phyloP scores from a whole-genome alignment of 441 rosid genomes.

The California macrophylla region DNA sequence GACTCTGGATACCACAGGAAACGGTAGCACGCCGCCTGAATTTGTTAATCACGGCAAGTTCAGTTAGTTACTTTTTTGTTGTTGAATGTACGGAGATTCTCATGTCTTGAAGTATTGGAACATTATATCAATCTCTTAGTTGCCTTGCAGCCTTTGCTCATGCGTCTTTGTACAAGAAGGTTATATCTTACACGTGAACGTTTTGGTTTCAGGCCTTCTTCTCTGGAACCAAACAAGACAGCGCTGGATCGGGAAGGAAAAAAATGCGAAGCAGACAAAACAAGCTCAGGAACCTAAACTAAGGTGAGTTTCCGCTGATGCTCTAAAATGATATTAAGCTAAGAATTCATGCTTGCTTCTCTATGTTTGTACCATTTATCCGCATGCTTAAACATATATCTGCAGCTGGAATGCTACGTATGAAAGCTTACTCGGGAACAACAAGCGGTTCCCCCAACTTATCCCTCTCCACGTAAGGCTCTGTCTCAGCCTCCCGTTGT shows the following conservation, averaged over 20 bases:
- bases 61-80: constrained; percentile 10
- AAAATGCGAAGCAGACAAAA: constrained; percentile 20
- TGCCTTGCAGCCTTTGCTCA: too few relatives aligned
- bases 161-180: too few relatives aligned
- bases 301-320: constrained; percentile 38
- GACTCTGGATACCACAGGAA: constrained; percentile 37
- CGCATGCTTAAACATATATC: constrained; percentile 23
- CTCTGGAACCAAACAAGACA: constrained; percentile 62
- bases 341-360: too few relatives aligned
- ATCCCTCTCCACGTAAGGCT: constrained; percentile 53
- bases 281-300: constrained; percentile 35
- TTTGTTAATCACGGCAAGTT: constrained; percentile 75
- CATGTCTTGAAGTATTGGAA: too few relatives aligned
- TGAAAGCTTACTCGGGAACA: constrained; percentile 55
- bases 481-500: not conserved
- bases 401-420: constrained; percentile 59
- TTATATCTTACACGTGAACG: not conserved
- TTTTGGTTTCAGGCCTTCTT: constrained; percentile 43
- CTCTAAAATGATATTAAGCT: not conserved
- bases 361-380: too few relatives aligned
- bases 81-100: too few relatives aligned
- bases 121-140: too few relatives aligned
- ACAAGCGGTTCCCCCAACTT: constrained; percentile 49
- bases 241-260: constrained; percentile 47
- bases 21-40: constrained; percentile 38